A percentile compares a stretch with the other conserved stretches of the same genome.
These are phyloP conservation scores for Pseudogymnoascus sp. DNA, from an alignment of 2,329 filamentous ascomycete genomes.

Conservation along the genomic window DNA sequence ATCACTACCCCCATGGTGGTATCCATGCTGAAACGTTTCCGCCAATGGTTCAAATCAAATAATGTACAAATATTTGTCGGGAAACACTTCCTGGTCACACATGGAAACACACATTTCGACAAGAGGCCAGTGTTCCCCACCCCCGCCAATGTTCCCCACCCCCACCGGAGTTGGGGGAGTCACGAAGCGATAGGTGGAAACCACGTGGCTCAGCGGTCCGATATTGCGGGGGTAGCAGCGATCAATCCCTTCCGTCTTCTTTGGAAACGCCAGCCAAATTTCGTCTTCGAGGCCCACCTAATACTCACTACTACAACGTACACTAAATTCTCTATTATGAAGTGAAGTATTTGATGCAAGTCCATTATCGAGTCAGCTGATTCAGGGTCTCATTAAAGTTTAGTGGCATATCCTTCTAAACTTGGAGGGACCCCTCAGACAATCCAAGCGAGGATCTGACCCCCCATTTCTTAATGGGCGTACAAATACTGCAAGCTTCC, in stretches of 20 bases:
- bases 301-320: neutral
- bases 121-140: neutral
- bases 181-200: constrained; percentile 4
- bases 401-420: neutral
- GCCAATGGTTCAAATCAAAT: neutral
- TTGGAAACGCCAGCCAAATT: neutral
- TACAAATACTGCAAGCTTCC: too few species aligned
- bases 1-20: neutral
- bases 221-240: neutral
- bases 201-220: neutral
- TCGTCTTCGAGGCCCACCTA: neutral
- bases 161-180: neutral
- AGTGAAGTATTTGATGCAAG: neutral
- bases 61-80: neutral
- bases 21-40: neutral
- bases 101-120: neutral
- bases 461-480: too few species aligned
- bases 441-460: neutral
- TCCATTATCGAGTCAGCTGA: neutral
- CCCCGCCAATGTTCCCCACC: constrained; percentile 3
- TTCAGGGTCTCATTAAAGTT: neutral
- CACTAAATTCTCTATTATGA: neutral
- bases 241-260: neutral
- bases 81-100: neutral
- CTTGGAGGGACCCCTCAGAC: neutral